Conservation (phyloP, 2,329 filamentous ascomycete species). For the Chaetomiaceae sp. region DNA sequence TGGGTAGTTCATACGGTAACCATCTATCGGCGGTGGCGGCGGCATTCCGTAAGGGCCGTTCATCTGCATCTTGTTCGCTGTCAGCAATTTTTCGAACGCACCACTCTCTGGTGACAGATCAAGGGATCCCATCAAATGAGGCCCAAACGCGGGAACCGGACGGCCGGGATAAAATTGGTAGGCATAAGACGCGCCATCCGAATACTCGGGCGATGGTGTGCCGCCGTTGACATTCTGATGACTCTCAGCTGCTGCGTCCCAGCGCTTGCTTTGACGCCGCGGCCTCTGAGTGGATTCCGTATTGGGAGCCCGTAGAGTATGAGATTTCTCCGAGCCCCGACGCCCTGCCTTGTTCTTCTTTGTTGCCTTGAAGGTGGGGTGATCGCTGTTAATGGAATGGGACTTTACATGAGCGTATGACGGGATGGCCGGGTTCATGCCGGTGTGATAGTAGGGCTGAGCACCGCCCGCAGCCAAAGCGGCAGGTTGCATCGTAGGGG, state of each 20-base stretch:
- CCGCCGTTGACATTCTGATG: conserved; percentile 26
- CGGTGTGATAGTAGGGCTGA: conserved; percentile 54
- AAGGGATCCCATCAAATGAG: conserved; percentile 34
- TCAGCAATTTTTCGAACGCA: conserved; percentile 71
- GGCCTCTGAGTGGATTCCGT: conserved; percentile 36
- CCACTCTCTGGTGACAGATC: conserved; percentile 66
- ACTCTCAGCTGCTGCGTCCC: conserved; percentile 31
- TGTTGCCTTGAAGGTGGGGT: conserved; percentile 36
- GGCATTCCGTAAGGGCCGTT: conserved; percentile 32
- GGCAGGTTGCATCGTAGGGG: conserved; percentile 62
- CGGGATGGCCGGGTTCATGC: conserved; percentile 34
- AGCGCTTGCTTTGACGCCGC: conserved; percentile 45
- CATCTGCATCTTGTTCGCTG: conserved; percentile 58
- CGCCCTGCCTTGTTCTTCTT: conserved; percentile 44
- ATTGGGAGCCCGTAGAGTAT: conserved; percentile 38
- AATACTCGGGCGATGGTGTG: conserved; percentile 21
- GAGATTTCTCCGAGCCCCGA: conserved; percentile 45
- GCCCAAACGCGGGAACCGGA: conserved; percentile 29
- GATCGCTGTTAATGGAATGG: conserved; percentile 41
- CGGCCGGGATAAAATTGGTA: conserved; percentile 29
- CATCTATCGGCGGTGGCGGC: conserved; percentile 29
- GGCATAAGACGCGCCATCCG: conserved; percentile 22
- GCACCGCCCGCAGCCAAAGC: conserved; percentile 64
- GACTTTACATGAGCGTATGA: conserved; percentile 48
- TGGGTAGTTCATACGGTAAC: conserved; percentile 28